Percentiles rank a stretch among this genome's conserved stretches.
Evolutionary conservation across 1,139 yeast species (phyloP).

Genomic region (Candida sp.): DNA sequence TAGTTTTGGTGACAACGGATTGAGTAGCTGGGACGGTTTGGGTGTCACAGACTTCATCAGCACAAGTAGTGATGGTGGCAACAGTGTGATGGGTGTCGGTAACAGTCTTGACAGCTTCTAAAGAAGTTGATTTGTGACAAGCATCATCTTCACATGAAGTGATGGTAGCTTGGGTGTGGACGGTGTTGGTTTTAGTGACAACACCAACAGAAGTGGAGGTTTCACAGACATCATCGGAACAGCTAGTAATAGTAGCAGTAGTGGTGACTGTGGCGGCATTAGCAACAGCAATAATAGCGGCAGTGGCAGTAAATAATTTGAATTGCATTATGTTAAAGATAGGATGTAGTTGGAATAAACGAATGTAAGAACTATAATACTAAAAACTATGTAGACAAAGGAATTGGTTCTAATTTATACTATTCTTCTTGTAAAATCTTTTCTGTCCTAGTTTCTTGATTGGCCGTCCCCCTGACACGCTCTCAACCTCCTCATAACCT

Average conservation of each 20-base stretch:
- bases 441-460: not conserved
- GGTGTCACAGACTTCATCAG: conserved; percentile 31
- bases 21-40: conserved; percentile 18
- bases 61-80: conserved; percentile 42
- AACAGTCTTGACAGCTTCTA: conserved; percentile 18
- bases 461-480: not conserved
- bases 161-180: conserved; percentile 38
- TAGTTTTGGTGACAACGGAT: conserved; percentile 38
- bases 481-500: not conserved
- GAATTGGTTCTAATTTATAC: not conserved
- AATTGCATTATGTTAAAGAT: conserved; percentile 25
- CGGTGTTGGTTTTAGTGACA: conserved; percentile 17
- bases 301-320: conserved; percentile 27
- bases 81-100: conserved; percentile 32
- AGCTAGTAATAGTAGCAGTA: conserved; percentile 8
- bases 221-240: not conserved
- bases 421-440: not conserved
- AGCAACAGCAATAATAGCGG: conserved; percentile 21
- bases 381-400: not conserved
- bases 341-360: conserved; percentile 10
- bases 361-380: not conserved
- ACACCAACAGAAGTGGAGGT: not conserved
- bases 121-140: conserved; percentile 11
- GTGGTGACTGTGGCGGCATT: conserved; percentile 14
- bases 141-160: conserved; percentile 39